These are phyloP conservation scores for Begonia masoniana DNA, from an alignment of 306 rosid species.

Conservation along the genomic window DNA sequence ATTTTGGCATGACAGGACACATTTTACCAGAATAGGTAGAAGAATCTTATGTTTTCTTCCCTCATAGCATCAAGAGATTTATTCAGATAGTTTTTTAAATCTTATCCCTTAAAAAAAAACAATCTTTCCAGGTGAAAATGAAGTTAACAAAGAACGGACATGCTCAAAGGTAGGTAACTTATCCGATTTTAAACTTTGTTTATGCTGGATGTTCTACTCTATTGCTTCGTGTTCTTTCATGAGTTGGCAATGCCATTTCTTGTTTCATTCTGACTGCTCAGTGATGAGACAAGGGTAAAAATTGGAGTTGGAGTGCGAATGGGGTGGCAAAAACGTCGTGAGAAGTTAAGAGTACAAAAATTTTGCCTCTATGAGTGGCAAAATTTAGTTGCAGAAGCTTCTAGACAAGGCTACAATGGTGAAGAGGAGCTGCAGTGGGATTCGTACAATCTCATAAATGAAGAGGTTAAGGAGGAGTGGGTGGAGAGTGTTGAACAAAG, in stretches of 20 bases:
- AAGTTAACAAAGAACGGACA: constrained; percentile 75
- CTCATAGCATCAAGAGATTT: not conserved
- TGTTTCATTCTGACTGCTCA: constrained; percentile 18
- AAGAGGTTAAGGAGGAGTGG: constrained; percentile 57
- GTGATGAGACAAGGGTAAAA: constrained; percentile 26
- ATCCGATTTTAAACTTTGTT: not conserved
- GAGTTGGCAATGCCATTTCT: too few relatives aligned
- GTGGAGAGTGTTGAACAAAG: constrained; percentile 44
- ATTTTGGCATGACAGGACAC: too few relatives aligned
- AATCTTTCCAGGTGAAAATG: constrained; percentile 67
- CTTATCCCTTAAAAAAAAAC: not conserved
- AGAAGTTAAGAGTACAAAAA: constrained; percentile 49
- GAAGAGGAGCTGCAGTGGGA: constrained; percentile 80
- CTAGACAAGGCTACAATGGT: constrained; percentile 54
- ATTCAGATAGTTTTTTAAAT: not conserved
- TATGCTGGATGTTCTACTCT: too few relatives aligned
- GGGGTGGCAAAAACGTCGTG: constrained; percentile 59
- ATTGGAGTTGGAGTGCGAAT: constrained; percentile 66
- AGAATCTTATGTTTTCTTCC: not conserved
- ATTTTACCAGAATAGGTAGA: too few relatives aligned
- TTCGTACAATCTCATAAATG: constrained; percentile 48
- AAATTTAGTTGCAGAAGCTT: constrained; percentile 72
- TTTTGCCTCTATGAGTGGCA: constrained; percentile 70
- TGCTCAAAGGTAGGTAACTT: constrained; percentile 64
- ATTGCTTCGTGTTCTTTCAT: too few relatives aligned